Percentiles rank a stretch among this genome's conserved stretches.
phyloP scores from a whole-genome alignment of 169 alveolate species.

The Pseudocohnilembus persalinus region DNA sequence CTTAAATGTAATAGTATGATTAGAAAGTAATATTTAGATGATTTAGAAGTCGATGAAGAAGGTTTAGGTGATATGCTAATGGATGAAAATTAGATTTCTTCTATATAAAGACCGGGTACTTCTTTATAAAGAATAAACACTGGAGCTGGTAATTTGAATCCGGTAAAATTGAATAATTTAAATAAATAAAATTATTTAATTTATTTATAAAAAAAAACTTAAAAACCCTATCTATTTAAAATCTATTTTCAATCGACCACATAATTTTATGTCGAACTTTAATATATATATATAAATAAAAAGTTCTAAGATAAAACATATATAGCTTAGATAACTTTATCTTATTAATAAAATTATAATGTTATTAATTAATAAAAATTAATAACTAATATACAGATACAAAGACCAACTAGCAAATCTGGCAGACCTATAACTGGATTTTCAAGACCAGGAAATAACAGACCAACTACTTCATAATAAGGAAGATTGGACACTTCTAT shows the following conservation, averaged over 20 bases:
- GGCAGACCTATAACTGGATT: constrained; percentile 89
- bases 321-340: no score
- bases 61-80: constrained; percentile 83
- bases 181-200: background rate
- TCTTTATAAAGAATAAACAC: constrained; percentile 71
- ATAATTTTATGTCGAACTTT: no score
- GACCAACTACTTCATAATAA: constrained; percentile 70
- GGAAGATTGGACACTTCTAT: constrained; percentile 70
- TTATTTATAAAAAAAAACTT: background rate
- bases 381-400: constrained; percentile 15
- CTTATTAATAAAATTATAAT: no score
- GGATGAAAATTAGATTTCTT: constrained; percentile 74
- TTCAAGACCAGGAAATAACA: constrained; percentile 83
- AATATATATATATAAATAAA: no score
- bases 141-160: constrained; percentile 30
- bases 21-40: constrained; percentile 81
- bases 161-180: constrained; percentile 1
- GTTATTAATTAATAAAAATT: no score
- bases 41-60: constrained; percentile 87
- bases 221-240: no score
- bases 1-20: constrained; percentile 83
- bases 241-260: constrained; percentile 49
- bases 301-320: no score
- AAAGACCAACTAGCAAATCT: constrained; percentile 81
- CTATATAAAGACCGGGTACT: constrained; percentile 90